These are phyloP conservation scores for Lentinula lateritia DNA, from an alignment of 768 basidiomycete species.

Conservation along the genomic window DNA sequence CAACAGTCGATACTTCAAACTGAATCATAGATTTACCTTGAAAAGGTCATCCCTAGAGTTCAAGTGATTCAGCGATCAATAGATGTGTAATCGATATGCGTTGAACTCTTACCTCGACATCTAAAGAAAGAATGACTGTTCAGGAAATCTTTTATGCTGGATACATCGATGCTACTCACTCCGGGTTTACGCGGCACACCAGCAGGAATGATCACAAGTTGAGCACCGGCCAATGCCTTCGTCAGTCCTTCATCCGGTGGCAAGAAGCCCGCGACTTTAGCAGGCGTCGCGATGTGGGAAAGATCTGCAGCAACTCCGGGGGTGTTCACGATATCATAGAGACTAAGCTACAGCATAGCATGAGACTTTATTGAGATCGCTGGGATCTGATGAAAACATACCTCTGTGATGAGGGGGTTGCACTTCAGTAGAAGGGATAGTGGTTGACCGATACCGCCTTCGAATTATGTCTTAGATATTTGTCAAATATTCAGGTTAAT, in stretches of 20 bases:
- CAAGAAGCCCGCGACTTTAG: slow-evolving; percentile 79
- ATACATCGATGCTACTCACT: slow-evolving; percentile 39
- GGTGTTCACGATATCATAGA: slow-evolving; percentile 97
- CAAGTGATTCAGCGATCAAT: slow-evolving; percentile 2
- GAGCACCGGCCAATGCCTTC: slow-evolving; percentile 78
- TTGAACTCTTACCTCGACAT: slow-evolving; percentile 43
- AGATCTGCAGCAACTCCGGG: slow-evolving; percentile 95
- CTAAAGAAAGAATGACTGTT: slow-evolving; percentile 19
- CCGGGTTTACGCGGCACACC: slow-evolving; percentile 95
- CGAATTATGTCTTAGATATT: neutral
- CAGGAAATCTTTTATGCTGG: slow-evolving; percentile 5
- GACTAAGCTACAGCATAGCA: slow-evolving; percentile 50
- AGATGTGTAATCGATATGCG: slow-evolving; percentile 1
- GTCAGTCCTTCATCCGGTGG: slow-evolving; percentile 76
- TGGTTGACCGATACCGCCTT: slow-evolving; percentile 97
- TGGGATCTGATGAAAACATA: slow-evolving; percentile 17
- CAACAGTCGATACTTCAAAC: slow-evolving; percentile 2
- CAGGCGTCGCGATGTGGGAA: slow-evolving; percentile 86
- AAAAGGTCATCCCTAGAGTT: slow-evolving; percentile 82
- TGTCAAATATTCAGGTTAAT: slow-evolving; percentile 9
- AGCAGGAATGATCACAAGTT: slow-evolving; percentile 92
- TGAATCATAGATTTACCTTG: slow-evolving; percentile 51
- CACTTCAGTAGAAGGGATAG: slow-evolving; percentile 87
- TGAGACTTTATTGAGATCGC: neutral
- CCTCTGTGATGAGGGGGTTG: slow-evolving; percentile 78